Conservation (phyloP, 345 rosid genomes). For the Litchi chinensis region DNA sequence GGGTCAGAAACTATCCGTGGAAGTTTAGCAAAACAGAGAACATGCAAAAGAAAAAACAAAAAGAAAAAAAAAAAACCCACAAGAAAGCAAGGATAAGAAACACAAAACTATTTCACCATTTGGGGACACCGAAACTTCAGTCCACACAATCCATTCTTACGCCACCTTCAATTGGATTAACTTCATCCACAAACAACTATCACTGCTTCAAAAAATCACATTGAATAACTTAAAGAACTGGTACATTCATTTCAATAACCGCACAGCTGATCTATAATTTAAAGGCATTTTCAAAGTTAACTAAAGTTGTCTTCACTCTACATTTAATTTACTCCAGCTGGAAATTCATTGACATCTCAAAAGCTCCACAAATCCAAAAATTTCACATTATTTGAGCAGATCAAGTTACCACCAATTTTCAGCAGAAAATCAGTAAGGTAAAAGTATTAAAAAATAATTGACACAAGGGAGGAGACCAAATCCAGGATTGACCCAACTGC, state of each 20-base stretch:
- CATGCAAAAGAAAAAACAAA: neutral
- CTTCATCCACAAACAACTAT: neutral
- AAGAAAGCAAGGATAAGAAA: neutral
- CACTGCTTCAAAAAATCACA: neutral
- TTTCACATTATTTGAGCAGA: neutral
- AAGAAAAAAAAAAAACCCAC: neutral
- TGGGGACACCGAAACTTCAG: neutral
- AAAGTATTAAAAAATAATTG: neutral
- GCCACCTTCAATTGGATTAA: neutral
- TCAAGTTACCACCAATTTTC: neutral
- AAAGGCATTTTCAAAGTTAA: neutral
- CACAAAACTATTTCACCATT: neutral
- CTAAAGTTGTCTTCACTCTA: neutral
- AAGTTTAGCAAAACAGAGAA: slow-evolving; percentile 4
- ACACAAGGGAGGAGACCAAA: neutral
- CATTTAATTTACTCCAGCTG: neutral
- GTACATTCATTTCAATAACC: neutral
- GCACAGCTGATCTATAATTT: neutral
- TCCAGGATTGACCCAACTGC: neutral
- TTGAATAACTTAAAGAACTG: neutral
- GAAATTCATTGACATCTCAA: neutral
- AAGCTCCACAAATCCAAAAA: neutral
- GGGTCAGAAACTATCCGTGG: neutral
- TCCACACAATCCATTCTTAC: neutral
- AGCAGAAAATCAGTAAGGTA: neutral